These are phyloP conservation scores for Cornus suecica DNA, from an alignment of 148 eudicot species.

Conservation along the genomic window DNA sequence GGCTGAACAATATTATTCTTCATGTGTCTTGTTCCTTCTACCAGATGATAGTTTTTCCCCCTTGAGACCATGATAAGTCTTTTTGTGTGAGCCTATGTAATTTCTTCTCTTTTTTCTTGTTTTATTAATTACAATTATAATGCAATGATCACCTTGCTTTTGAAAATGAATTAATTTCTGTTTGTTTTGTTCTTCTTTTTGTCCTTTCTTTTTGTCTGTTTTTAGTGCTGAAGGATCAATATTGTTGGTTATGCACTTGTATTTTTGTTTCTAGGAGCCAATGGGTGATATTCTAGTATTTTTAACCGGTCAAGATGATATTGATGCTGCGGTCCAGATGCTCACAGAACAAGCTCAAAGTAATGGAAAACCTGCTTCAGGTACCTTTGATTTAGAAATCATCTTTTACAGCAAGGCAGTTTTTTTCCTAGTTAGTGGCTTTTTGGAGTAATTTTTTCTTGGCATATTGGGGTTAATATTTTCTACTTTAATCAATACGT, in stretches of 20 bases:
- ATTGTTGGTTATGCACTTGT: not conserved
- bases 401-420: not conserved
- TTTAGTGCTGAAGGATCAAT: not conserved
- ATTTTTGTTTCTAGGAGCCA: conserved; percentile 53
- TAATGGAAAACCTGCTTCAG: conserved; percentile 43
- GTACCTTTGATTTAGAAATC: conserved; percentile 30
- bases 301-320: conserved; percentile 98
- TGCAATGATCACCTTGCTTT: too few relatives aligned
- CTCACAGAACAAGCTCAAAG: conserved; percentile 76
- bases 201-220: too few relatives aligned
- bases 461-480: not conserved
- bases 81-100: too few relatives aligned
- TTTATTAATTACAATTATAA: too few relatives aligned
- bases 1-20: not conserved
- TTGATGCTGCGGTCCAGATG: conserved; percentile 82
- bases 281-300: conserved; percentile 89
- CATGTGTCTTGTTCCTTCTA: not conserved
- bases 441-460: not conserved
- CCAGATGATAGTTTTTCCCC: not conserved
- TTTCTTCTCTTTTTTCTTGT: too few relatives aligned
- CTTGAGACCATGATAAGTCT: too few relatives aligned
- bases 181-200: too few relatives aligned
- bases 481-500: not conserved
- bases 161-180: too few relatives aligned
- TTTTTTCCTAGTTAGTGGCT: too few relatives aligned